A percentile compares a stretch with the other conserved stretches of the same genome.
phyloP scores from a whole-genome alignment of 139 green algal species.

The Chlorella sp. region DNA sequence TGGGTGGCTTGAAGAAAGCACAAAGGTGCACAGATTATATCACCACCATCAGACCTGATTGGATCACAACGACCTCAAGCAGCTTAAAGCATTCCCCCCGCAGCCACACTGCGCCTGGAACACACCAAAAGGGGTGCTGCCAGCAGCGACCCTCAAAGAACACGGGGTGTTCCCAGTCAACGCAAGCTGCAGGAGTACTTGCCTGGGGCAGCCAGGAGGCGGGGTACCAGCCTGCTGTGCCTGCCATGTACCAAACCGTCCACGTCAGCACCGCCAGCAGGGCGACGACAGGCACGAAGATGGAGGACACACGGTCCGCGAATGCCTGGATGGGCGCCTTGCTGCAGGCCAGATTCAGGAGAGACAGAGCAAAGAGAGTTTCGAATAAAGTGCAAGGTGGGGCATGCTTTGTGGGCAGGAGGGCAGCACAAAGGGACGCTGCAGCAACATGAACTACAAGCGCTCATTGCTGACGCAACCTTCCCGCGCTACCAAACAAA shows the following conservation, averaged over 20 bases:
- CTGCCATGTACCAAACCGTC: slow-evolving; percentile 79
- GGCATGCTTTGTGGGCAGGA: not conserved
- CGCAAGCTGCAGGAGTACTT: not conserved
- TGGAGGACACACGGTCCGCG: slow-evolving; percentile 83
- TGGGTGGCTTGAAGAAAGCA: no score
- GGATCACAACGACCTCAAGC: no score
- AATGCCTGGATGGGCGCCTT: slow-evolving; percentile 97
- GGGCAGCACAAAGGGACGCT: not conserved
- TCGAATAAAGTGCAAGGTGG: not conserved
- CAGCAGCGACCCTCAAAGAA: no score
- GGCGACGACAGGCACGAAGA: slow-evolving; percentile 95
- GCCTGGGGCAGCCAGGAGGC: slow-evolving; percentile 78
- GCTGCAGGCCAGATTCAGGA: slow-evolving; percentile 1
- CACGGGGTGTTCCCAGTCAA: not conserved
- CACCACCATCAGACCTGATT: no score
- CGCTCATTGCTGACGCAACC: not conserved
- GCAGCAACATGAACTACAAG: not conserved
- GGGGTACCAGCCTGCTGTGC: slow-evolving; percentile 53
- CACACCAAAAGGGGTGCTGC: no score
- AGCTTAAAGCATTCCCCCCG: no score
- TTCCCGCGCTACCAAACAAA: not conserved
- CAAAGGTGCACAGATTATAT: no score
- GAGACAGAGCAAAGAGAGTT: not conserved
- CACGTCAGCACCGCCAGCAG: slow-evolving; percentile 80
- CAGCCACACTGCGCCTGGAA: no score